These are phyloP conservation scores for Fibroporia radiculosa DNA, from an alignment of 768 basidiomycete species.

Conservation along the genomic window DNA sequence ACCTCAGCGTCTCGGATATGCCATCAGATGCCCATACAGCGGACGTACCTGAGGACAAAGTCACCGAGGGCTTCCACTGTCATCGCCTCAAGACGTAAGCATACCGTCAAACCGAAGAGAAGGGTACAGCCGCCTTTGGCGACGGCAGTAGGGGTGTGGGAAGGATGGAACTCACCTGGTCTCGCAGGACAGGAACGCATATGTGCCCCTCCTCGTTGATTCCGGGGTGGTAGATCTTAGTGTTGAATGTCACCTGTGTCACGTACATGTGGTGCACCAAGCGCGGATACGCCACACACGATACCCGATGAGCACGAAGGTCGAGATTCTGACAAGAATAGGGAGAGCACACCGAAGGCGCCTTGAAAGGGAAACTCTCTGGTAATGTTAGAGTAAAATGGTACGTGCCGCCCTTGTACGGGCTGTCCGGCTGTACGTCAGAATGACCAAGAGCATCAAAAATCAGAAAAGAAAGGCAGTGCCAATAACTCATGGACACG, in stretches of 20 bases:
- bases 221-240: conserved; percentile 87
- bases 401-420: conserved; percentile 79
- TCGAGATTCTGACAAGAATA: too few relatives aligned
- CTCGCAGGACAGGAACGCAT: conserved; percentile 76
- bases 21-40: background rate
- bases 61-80: conserved; percentile 83
- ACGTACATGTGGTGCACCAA: too few relatives aligned
- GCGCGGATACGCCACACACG: too few relatives aligned
- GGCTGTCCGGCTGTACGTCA: conserved; percentile 53
- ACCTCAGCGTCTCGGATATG: background rate
- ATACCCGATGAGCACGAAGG: background rate
- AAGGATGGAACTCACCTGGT: conserved; percentile 49
- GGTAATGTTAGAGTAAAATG: conserved; percentile 70
- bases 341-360: conserved; percentile 57
- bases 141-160: background rate
- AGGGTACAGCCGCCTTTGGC: background rate
- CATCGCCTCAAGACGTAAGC: background rate
- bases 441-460: background rate
- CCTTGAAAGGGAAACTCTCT: conserved; percentile 80
- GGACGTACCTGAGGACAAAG: conserved; percentile 55
- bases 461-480: background rate
- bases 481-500: conserved; percentile 19
- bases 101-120: background rate
- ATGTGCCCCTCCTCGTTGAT: conserved; percentile 86
- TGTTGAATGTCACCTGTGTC: conserved; percentile 76